A percentile compares a stretch with the other conserved stretches of the same genome.
Conservation (phyloP, 2,329 filamentous ascomycete genomes). For the Passalora sequoiae region DNA sequence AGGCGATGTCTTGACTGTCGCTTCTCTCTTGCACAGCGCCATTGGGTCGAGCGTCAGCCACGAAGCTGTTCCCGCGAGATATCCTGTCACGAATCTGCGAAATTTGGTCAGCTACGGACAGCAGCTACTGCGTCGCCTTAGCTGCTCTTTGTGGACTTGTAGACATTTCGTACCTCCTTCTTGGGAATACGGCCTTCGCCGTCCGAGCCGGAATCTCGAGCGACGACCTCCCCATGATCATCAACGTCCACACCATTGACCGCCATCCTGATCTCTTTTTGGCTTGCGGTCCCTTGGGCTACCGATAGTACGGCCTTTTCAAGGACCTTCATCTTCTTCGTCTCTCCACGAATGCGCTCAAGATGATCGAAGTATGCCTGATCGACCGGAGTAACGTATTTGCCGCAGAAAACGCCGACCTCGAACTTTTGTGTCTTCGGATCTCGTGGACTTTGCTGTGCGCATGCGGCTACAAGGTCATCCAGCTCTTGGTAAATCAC, state of each 20-base stretch:
- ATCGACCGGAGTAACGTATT: conserved; percentile 75
- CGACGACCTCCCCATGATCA: conserved; percentile 53
- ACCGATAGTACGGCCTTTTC: conserved; percentile 62
- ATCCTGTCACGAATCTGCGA: conserved; percentile 38
- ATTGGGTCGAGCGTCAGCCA: conserved; percentile 9
- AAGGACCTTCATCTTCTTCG: conserved; percentile 61
- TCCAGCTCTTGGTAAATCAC: conserved; percentile 73
- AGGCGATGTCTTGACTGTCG: conserved; percentile 53
- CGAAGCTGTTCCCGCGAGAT: conserved; percentile 38
- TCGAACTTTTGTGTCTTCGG: conserved; percentile 65
- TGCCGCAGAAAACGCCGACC: conserved; percentile 84
- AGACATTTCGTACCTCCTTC: too few relatives aligned
- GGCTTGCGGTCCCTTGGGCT: conserved; percentile 56
- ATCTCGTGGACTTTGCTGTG: conserved; percentile 60
- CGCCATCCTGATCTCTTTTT: conserved; percentile 58
- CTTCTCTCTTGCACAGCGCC: conserved; percentile 12
- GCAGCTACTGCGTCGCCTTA: too few relatives aligned
- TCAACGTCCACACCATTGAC: conserved; percentile 57
- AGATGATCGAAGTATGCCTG: conserved; percentile 78
- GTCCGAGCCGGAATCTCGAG: conserved; percentile 37
- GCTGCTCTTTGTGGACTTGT: too few relatives aligned
- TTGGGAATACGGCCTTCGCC: conserved; percentile 21
- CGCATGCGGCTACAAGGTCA: conserved; percentile 75
- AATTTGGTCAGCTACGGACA: too few relatives aligned
- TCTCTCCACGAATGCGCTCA: conserved; percentile 65